Percentiles rank a stretch among this genome's conserved stretches.
Evolutionary conservation across 2,329 filamentous ascomycete genomes (phyloP).

Genomic region (Trichoderma harzianum): DNA sequence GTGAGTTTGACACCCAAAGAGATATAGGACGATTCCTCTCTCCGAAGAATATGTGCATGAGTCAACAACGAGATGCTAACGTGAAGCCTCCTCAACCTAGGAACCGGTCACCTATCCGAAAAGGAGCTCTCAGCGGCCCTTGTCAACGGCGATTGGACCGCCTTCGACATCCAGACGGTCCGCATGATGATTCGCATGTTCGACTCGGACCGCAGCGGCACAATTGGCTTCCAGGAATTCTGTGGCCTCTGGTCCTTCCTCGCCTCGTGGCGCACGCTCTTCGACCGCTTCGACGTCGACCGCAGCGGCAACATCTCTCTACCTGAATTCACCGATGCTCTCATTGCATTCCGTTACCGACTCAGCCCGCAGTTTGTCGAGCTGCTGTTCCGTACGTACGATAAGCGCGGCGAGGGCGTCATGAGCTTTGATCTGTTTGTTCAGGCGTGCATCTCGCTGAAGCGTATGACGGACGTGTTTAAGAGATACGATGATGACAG

Average conservation of each 20-base stretch:
- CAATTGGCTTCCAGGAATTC: constrained; percentile 93
- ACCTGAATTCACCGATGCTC: constrained; percentile 82
- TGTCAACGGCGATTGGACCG: constrained; percentile 93
- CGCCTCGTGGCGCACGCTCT: constrained; percentile 87
- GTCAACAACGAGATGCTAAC: neutral
- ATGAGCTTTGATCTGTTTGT: constrained; percentile 97
- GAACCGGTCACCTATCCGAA: constrained; percentile 79
- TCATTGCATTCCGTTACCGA: constrained; percentile 90
- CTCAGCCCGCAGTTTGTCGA: constrained; percentile 80
- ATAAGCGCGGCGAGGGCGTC: constrained; percentile 66
- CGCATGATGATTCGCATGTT: constrained; percentile 99
- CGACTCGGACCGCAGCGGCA: constrained; percentile 82
- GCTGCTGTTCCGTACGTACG: constrained; percentile 83
- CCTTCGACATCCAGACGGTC: constrained; percentile 91
- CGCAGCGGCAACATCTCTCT: constrained; percentile 81
- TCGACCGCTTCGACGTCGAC: constrained; percentile 92
- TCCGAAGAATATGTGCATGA: neutral
- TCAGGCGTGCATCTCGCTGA: constrained; percentile 92
- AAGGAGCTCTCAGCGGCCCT: constrained; percentile 83
- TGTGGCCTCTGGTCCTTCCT: constrained; percentile 95
- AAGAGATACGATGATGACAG: constrained; percentile 98
- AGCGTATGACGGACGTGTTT: constrained; percentile 98
- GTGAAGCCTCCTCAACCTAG: constrained; percentile 34
- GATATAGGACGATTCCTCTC: neutral
- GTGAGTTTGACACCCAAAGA: constrained; percentile 42